Evolutionary conservation across 768 basidiomycete species (phyloP).

Genomic region (Cyathus striatus): DNA sequence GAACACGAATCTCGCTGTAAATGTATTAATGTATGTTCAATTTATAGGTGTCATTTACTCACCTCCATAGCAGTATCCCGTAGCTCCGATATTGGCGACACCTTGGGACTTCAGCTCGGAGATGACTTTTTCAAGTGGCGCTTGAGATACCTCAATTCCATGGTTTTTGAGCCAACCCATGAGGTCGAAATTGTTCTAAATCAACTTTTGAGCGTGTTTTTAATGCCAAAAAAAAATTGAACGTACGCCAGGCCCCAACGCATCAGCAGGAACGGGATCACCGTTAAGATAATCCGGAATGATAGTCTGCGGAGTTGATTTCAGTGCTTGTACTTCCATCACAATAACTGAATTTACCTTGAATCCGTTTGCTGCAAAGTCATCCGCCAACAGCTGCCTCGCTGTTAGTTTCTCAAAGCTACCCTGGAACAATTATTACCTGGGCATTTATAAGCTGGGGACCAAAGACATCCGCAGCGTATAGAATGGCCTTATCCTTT

Average conservation of each 20-base stretch:
- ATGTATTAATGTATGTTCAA: background rate
- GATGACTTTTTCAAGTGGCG: slow-evolving; percentile 51
- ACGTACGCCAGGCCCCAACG: slow-evolving; percentile 18
- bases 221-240: background rate
- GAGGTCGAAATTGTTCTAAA: slow-evolving; percentile 29
- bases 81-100: slow-evolving; percentile 50
- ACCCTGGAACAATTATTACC: slow-evolving; percentile 4
- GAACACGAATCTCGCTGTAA: slow-evolving; percentile 43
- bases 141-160: slow-evolving; percentile 32
- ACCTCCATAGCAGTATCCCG: slow-evolving; percentile 72
- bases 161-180: slow-evolving; percentile 41
- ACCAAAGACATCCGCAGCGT: slow-evolving; percentile 50
- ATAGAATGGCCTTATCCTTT: slow-evolving; percentile 53
- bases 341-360: slow-evolving; percentile 20
- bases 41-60: slow-evolving; percentile 8
- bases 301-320: slow-evolving; percentile 22
- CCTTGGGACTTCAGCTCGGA: slow-evolving; percentile 53
- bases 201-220: background rate
- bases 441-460: slow-evolving; percentile 35
- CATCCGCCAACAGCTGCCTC: slow-evolving; percentile 32
- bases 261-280: slow-evolving; percentile 32
- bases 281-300: slow-evolving; percentile 36
- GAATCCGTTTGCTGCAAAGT: slow-evolving; percentile 41
- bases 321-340: background rate
- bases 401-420: background rate